Evolutionary conservation across 805 yeast species (phyloP), one percentile per base, ranked within the genome.

Genomic region (Myxozyma vanderwaltii): DNA sequence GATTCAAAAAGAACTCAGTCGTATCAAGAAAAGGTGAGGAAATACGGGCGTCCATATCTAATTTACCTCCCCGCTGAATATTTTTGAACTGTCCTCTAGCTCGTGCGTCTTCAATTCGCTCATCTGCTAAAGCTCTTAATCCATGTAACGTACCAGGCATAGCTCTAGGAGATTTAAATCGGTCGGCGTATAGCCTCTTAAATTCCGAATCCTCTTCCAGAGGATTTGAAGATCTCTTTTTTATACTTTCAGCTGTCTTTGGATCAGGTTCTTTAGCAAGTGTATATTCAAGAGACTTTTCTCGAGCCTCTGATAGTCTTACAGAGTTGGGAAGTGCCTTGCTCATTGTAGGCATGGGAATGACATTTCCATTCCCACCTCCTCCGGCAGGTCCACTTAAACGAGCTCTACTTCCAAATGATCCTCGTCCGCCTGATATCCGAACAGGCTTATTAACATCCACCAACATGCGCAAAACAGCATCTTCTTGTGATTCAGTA

Each of bases 1-100:
- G 84, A 72, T 91, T 91, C 74, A 91, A 72, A 70, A 89, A 89
- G 70, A 85, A 89, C 66, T 86, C 95, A 54, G 84, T 88, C 60
- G 80, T 81, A 71, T 82, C 94, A 58, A 79, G 76, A 72, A 77
- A 86, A 47, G 83, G 86, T 70, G 75, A 82, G 64, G 73, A 75
- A n/a, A 73, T 71, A 53, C 75, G 70, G 48, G 67, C 72, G 17
- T 74, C 78, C 23, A 65, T 66, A 3, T 75, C 74, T 15, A 86
- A 68, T 2, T 85, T 84, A 65, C 81, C 79, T 0, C 96, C 96
- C 58, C 96, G 77, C 0, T 82, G 80, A 4, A 85, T 68, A 53
- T 82, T 81, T 0, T 79, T 72, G 68, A 91, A 91, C 35, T 81
- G 86, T 0, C 96, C 96, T 3, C 85, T 79, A 24, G 78, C 75